Percentiles rank a stretch among this genome's conserved stretches.
Evolutionary conservation across 306 rosid species (phyloP).

Genomic region (Vigna nakashimae): DNA sequence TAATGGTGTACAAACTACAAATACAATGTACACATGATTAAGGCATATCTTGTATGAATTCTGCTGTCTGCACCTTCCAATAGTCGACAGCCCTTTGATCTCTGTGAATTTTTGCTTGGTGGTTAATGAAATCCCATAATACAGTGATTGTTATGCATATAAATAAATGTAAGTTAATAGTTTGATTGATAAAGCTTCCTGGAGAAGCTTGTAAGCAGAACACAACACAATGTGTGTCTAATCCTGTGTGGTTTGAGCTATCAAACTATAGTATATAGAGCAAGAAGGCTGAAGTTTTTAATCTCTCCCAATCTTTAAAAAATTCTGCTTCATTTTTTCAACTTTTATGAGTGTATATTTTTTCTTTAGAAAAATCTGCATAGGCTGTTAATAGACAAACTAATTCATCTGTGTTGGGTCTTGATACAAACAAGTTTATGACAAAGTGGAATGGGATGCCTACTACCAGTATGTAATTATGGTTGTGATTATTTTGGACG

Average conservation of each 20-base stretch:
- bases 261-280: slow-evolving; percentile 4
- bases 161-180: slow-evolving; percentile 16
- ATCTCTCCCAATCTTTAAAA: slow-evolving; percentile 1
- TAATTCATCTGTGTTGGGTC: not conserved
- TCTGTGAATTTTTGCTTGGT: slow-evolving; percentile 9
- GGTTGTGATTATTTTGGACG: slow-evolving; percentile 19
- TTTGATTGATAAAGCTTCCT: slow-evolving; percentile 4
- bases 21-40: not conserved
- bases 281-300: slow-evolving; percentile 10
- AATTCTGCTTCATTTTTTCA: not conserved
- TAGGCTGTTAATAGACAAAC: not conserved
- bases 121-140: slow-evolving; percentile 2
- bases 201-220: slow-evolving; percentile 25
- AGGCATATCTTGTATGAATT: slow-evolving; percentile 20
- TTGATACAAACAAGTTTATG: slow-evolving; percentile 17
- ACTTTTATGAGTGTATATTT: not conserved
- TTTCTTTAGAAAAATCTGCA: not conserved
- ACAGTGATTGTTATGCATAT: not conserved
- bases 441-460: not conserved
- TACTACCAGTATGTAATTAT: not conserved
- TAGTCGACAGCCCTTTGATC: slow-evolving; percentile 15
- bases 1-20: not conserved
- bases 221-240: not conserved
- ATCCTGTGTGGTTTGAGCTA: slow-evolving; percentile 24
- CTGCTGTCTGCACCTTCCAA: not conserved